Evolutionary conservation across 331 rosid genomes (phyloP).

Genomic region (Pyrus hybrid): DNA sequence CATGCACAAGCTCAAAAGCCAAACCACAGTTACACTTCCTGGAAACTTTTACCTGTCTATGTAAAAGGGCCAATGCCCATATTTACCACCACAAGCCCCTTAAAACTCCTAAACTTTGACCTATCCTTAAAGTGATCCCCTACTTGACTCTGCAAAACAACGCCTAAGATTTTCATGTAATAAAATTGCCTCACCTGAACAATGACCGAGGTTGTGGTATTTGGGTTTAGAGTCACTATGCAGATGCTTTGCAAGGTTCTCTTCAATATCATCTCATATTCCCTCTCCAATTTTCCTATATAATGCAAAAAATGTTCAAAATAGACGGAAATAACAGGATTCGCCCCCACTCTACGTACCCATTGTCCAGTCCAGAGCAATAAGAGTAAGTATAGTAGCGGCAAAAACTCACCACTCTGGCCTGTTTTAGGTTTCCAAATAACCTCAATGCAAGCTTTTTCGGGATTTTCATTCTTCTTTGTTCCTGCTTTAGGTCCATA

Average conservation of each 20-base stretch:
- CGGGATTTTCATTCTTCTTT: conserved; percentile 81
- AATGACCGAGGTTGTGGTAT: conserved; percentile 61
- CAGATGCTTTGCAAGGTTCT: conserved; percentile 63
- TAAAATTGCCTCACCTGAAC: conserved; percentile 41
- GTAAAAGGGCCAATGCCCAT: neutral
- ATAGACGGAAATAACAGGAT: neutral
- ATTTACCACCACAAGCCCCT: neutral
- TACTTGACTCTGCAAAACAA: neutral
- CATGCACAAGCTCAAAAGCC: neutral
- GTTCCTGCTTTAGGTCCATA: conserved; percentile 82
- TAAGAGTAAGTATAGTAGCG: neutral
- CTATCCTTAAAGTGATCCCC: neutral
- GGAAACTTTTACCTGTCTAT: neutral
- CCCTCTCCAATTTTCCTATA: conserved; percentile 58
- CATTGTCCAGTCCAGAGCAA: neutral
- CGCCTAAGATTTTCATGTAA: too few species aligned
- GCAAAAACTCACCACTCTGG: neutral
- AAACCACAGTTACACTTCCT: neutral
- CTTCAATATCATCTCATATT: conserved; percentile 77
- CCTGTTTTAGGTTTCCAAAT: conserved; percentile 16
- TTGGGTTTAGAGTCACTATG: conserved; percentile 46
- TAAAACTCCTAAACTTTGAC: neutral
- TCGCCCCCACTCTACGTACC: neutral
- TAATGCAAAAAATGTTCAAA: neutral
- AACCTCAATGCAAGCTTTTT: conserved; percentile 18